Evolutionary conservation across 352 stramenopile genomes (phyloP).

Genomic region (Phytopythium aichiense): DNA sequence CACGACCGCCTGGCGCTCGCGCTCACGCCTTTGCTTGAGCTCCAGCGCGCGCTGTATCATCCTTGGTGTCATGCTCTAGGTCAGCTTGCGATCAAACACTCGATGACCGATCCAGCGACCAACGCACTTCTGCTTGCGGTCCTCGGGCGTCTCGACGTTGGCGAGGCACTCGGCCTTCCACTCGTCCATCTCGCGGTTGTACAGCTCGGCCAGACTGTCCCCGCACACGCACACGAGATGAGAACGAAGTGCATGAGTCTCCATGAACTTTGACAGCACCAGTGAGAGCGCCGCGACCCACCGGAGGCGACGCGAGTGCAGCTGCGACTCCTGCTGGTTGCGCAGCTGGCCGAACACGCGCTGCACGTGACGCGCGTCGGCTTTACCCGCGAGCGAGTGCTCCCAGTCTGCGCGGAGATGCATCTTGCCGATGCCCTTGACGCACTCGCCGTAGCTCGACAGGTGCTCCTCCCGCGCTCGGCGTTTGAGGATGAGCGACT

Average conservation of each 20-base stretch:
- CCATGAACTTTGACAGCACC: neutral
- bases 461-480: conserved; percentile 65
- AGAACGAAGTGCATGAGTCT: neutral
- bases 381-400: conserved; percentile 49
- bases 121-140: conserved; percentile 70
- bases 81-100: neutral
- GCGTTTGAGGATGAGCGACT: conserved; percentile 70
- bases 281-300: conserved; percentile 9
- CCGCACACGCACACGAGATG: neutral
- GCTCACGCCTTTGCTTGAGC: conserved; percentile 63
- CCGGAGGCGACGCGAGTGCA: conserved; percentile 56
- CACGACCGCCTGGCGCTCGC: conserved; percentile 50
- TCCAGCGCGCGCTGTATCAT: conserved; percentile 77
- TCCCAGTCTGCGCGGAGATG: conserved; percentile 74
- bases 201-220: conserved; percentile 59
- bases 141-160: conserved; percentile 74
- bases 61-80: conserved; percentile 11
- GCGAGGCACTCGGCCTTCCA: conserved; percentile 62
- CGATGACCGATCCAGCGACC: neutral
- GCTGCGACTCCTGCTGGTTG: conserved; percentile 72
- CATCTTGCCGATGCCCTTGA: conserved; percentile 42
- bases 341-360: conserved; percentile 42
- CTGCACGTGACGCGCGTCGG: conserved; percentile 43
- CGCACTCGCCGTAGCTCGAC: conserved; percentile 43
- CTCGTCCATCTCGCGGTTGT: conserved; percentile 72